phyloP scores from a whole-genome alignment of 306 rosid species.

The Vigna trinervia region DNA sequence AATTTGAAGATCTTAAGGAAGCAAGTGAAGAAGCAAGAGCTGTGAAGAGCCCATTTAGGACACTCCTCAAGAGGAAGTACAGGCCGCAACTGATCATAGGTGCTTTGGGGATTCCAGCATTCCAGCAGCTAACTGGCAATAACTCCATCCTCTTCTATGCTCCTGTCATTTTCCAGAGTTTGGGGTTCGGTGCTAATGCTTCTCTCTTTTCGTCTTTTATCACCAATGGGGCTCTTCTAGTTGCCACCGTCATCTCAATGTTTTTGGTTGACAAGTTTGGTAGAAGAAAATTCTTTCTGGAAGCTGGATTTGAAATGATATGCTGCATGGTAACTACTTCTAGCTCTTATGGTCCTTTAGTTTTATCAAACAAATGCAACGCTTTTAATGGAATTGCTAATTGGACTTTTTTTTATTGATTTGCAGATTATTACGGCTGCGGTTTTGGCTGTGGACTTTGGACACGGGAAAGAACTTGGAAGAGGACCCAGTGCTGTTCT shows the following conservation, averaged over 20 bases:
- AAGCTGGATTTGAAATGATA: slow-evolving; percentile 96
- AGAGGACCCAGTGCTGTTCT: slow-evolving; percentile 72
- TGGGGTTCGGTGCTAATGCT: slow-evolving; percentile 90
- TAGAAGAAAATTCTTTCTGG: slow-evolving; percentile 87
- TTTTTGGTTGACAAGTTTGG: slow-evolving; percentile 83
- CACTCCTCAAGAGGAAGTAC: slow-evolving; percentile 71
- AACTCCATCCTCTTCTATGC: slow-evolving; percentile 98
- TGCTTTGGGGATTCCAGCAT: slow-evolving; percentile 91
- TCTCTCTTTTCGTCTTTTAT: slow-evolving; percentile 77
- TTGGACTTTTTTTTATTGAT: background rate
- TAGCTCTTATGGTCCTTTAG: slow-evolving; percentile 41
- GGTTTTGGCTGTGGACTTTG: slow-evolving; percentile 74
- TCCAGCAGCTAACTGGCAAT: slow-evolving; percentile 96
- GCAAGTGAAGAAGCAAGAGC: slow-evolving; percentile 82
- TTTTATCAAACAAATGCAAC: slow-evolving; percentile 15
- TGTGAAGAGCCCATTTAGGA: slow-evolving; percentile 66
- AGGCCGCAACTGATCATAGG: slow-evolving; percentile 95
- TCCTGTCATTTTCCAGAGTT: slow-evolving; percentile 92
- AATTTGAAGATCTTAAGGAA: slow-evolving; percentile 83
- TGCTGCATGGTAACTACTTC: slow-evolving; percentile 68
- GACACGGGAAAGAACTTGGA: slow-evolving; percentile 68
- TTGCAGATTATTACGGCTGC: slow-evolving; percentile 73
- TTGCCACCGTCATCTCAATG: slow-evolving; percentile 88
- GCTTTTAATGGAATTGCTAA: slow-evolving; percentile 39
- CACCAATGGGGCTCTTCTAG: slow-evolving; percentile 82